Evolutionary conservation across 2,329 filamentous ascomycete species (phyloP), one percentile per base, ranked within the genome.

Genomic region (Nemania serpens): DNA sequence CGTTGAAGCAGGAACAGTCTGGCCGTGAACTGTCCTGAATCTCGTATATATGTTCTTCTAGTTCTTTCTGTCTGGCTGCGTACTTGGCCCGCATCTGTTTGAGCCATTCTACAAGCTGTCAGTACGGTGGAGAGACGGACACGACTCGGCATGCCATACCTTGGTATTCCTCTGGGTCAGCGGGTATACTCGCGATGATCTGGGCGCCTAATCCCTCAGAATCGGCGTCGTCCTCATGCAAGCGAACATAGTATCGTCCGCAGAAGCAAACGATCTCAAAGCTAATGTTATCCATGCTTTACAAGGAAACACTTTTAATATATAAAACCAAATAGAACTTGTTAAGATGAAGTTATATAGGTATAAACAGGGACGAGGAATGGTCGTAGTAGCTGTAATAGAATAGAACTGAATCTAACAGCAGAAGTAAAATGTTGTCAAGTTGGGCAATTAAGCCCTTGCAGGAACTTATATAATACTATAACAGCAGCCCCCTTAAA

Each of bases 21-120:
- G 13, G 55, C 20, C 17, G 5, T 3, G 17, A 46, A 33, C 41
- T 47, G 12, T 58, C 39, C 4, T 41, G 17, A 29, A 58, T 58
- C 55, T 52, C 39, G 42, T 58, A 29, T 18, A 58, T 37, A 33
- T 37, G 9, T 39, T 15, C 18, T 52, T 52, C 47, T 1, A 58
- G 15, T 1, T 10, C 47, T 12, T 9, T 3, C 52, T 58, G 22
- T 15, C n/a, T 37, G 20, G 39, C 39, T 9, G 55, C n/a, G 17
- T 58, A 58, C 47, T 29, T 2, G 29, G 55, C 48, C 34, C 47
- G 39, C 47, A 39, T 47, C 15, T 10, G 9, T 34, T 48, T 33
- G 13, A 59, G 48, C 56, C 56, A 59, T 54, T 48, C 56, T 47
- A 18, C 12, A 10, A 10, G 20, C 15, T 10, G 37, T 57, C 33